Conservation (phyloP, 345 rosid species). For the Euphorbia lathyris region DNA sequence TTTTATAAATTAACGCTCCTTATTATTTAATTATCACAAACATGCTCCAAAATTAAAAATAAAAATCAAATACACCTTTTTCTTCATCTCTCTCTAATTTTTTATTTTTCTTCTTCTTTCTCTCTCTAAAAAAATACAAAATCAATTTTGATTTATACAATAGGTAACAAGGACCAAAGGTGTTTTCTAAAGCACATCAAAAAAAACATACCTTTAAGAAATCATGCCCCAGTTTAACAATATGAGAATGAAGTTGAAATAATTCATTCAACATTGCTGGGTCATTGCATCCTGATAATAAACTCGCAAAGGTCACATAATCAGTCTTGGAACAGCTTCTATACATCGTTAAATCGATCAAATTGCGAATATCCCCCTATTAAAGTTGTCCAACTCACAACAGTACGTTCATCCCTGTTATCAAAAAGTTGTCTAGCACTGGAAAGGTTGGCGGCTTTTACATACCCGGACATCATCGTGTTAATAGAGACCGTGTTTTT, state of each 20-base stretch:
- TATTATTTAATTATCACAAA: too few relatives aligned
- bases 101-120: too few relatives aligned
- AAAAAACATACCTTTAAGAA: too few relatives aligned
- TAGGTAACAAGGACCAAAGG: too few relatives aligned
- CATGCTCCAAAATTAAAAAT: too few relatives aligned
- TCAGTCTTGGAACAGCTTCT: slow-evolving; percentile 47
- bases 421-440: slow-evolving; percentile 57
- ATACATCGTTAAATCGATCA: slow-evolving; percentile 47
- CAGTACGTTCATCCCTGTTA: slow-evolving; percentile 46
- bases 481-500: slow-evolving; percentile 63
- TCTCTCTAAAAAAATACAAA: too few relatives aligned
- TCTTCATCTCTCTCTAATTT: too few relatives aligned
- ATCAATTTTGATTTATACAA: too few relatives aligned
- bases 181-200: too few relatives aligned
- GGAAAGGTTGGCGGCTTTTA: slow-evolving; percentile 47
- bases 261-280: slow-evolving; percentile 27
- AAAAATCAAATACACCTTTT: too few relatives aligned
- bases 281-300: slow-evolving; percentile 59
- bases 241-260: slow-evolving; percentile 54
- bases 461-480: slow-evolving; percentile 62
- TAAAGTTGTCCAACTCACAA: slow-evolving; percentile 81
- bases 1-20: too few relatives aligned
- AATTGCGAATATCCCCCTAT: slow-evolving; percentile 59
- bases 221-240: slow-evolving; percentile 52
- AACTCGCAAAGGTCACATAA: slow-evolving; percentile 63